Conservation (phyloP, 1,139 yeast genomes). For the Suhomyces wounanorum region DNA sequence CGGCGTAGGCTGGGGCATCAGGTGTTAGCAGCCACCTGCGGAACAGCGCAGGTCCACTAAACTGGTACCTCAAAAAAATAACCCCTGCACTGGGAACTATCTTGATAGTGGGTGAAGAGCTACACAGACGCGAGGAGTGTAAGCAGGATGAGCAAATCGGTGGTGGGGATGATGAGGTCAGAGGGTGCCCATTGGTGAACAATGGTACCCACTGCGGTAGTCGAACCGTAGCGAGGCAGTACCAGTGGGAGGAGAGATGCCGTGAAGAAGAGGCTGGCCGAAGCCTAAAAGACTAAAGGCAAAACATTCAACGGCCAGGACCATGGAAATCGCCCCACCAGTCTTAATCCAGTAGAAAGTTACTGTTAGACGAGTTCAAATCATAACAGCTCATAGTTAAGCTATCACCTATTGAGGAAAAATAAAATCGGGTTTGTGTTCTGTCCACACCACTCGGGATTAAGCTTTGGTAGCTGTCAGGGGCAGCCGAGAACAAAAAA, state of each 20-base stretch:
- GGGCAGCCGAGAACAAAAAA: conserved; percentile 10
- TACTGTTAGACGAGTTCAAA: conserved; percentile 2
- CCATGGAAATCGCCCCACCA: conserved; percentile 3
- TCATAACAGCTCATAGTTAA: conserved; percentile 1
- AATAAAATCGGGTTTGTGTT: conserved; percentile 2
- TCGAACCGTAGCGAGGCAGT: neutral
- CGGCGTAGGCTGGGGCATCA: neutral
- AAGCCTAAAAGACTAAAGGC: neutral
- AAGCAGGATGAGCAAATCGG: neutral
- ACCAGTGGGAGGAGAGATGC: neutral
- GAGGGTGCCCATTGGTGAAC: neutral
- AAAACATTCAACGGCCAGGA: conserved; percentile 5
- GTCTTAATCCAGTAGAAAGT: neutral
- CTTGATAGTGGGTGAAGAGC: neutral
- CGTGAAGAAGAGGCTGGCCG: neutral
- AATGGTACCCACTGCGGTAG: neutral
- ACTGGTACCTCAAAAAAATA: conserved; percentile 1
- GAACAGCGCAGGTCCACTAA: conserved; percentile 5
- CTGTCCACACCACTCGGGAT: neutral
- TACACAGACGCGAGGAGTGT: neutral
- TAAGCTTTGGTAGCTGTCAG: conserved; percentile 12
- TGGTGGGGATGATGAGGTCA: neutral
- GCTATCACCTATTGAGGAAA: conserved; percentile 3
- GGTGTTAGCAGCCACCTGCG: conserved; percentile 1
- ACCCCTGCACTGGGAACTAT: conserved; percentile 1